A percentile compares a stretch with the other conserved stretches of the same genome.
These are phyloP conservation scores for Aspergillus glaucus DNA, from an alignment of 2,329 filamentous ascomycete genomes.

Conservation along the genomic window DNA sequence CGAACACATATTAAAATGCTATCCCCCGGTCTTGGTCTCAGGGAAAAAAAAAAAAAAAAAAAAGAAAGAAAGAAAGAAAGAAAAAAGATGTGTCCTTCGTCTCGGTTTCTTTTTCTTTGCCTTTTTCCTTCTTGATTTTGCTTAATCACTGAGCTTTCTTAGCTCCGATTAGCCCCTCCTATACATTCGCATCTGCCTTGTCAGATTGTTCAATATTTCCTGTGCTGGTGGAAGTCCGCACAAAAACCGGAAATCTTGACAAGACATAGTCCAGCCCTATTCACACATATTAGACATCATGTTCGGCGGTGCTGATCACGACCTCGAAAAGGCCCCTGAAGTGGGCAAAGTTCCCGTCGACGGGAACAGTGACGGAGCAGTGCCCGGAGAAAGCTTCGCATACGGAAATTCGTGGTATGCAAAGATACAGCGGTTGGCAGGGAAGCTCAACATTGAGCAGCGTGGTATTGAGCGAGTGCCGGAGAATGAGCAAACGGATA, in stretches of 20 bases:
- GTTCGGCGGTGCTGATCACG: slow-evolving; percentile 16
- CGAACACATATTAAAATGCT: slow-evolving; percentile 5
- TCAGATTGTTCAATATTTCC: slow-evolving; percentile 5
- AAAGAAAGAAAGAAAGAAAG: slow-evolving; percentile 10
- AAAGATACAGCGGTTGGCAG: slow-evolving; percentile 57
- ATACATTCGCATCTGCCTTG: background rate
- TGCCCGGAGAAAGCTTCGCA: slow-evolving; percentile 54
- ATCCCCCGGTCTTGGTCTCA: slow-evolving; percentile 3
- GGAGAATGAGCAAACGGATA: slow-evolving; percentile 61
- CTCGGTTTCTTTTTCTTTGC: slow-evolving; percentile 5
- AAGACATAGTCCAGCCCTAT: slow-evolving; percentile 1
- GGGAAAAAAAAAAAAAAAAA: slow-evolving; percentile 13
- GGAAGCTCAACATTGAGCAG: slow-evolving; percentile 63
- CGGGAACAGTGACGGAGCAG: slow-evolving; percentile 39
- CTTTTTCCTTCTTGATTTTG: slow-evolving; percentile 5
- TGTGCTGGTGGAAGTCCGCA: slow-evolving; percentile 9
- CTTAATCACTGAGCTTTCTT: slow-evolving; percentile 13
- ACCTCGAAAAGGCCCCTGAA: slow-evolving; percentile 30
- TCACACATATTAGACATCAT: slow-evolving; percentile 12
- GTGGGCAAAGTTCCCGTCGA: slow-evolving; percentile 20
- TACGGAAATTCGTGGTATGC: slow-evolving; percentile 52
- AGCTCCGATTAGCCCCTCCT: slow-evolving; percentile 11
- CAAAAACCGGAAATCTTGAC: slow-evolving; percentile 1
- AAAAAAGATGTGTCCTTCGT: slow-evolving; percentile 15
- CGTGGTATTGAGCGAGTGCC: slow-evolving; percentile 71